Evolutionary conservation across 2,329 filamentous ascomycete genomes (phyloP).

Genomic region (Coniochaeta ligniaria): DNA sequence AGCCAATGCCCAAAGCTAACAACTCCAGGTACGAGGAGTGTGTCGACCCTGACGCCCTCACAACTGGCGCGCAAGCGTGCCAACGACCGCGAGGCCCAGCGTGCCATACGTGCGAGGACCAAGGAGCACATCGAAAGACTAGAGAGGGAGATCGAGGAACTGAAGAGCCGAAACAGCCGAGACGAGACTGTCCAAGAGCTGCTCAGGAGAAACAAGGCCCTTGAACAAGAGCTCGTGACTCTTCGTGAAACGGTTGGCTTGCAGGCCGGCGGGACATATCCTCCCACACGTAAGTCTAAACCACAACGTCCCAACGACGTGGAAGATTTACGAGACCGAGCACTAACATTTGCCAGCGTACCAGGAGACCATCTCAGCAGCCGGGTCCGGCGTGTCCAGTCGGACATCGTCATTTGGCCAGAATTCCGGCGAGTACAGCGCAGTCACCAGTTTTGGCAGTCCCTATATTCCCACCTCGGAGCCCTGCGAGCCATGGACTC

Average conservation of each 20-base stretch:
- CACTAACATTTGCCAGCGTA: constrained; percentile 23
- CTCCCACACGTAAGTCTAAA: constrained; percentile 28
- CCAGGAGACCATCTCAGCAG: constrained; percentile 30
- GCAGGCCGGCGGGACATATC: constrained; percentile 32
- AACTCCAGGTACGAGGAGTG: constrained; percentile 57
- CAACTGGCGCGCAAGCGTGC: constrained; percentile 86
- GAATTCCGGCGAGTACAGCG: constrained; percentile 32
- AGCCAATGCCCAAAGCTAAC: not conserved
- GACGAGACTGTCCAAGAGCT: constrained; percentile 46
- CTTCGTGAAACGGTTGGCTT: constrained; percentile 38
- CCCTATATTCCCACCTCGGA: constrained; percentile 33
- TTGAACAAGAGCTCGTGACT: constrained; percentile 44
- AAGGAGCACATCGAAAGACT: constrained; percentile 78
- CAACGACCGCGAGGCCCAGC: constrained; percentile 86
- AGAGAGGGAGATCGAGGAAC: constrained; percentile 67
- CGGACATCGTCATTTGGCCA: constrained; percentile 36
- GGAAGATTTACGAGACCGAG: not conserved
- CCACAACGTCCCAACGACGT: not conserved
- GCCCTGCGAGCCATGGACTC: constrained; percentile 38
- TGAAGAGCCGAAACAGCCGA: constrained; percentile 43
- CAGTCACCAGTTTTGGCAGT: constrained; percentile 31
- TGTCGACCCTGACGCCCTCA: constrained; percentile 79
- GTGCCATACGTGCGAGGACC: constrained; percentile 78
- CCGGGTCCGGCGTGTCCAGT: constrained; percentile 31
- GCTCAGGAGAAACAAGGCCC: constrained; percentile 41